Conservation (phyloP, 768 basidiomycete genomes). For the Strobilomyces confusus region DNA sequence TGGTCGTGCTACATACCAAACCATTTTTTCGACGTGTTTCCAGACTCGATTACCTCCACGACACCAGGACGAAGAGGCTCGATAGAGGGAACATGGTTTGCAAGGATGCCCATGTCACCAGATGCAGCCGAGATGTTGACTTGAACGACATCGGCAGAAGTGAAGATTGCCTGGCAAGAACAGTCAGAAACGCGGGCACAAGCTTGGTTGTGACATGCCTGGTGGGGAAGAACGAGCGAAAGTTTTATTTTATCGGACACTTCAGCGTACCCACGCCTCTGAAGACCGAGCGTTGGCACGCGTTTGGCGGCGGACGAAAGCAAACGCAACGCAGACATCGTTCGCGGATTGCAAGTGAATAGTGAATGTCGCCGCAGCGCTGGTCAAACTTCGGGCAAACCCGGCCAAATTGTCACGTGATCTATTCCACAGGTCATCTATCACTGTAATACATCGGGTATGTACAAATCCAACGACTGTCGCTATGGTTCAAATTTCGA, state of each 20-base stretch:
- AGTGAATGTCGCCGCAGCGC: neutral
- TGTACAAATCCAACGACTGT: neutral
- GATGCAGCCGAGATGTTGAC: conserved; percentile 92
- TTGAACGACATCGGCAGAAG: conserved; percentile 87
- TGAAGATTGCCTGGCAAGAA: conserved; percentile 73
- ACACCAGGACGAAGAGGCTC: conserved; percentile 93
- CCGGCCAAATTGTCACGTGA: conserved; percentile 29
- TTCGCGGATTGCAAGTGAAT: conserved; percentile 7
- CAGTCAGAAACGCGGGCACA: conserved; percentile 11
- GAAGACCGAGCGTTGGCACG: conserved; percentile 47
- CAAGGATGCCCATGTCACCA: conserved; percentile 98
- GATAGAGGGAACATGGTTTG: conserved; percentile 97
- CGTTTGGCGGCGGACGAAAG: conserved; percentile 61
- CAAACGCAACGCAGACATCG: conserved; percentile 77
- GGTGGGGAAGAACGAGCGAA: conserved; percentile 91
- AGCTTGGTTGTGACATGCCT: conserved; percentile 51
- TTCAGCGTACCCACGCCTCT: conserved; percentile 88
- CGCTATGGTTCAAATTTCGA: conserved; percentile 25
- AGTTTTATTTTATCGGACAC: conserved; percentile 87
- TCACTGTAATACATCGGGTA: neutral
- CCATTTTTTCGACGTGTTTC: conserved; percentile 84
- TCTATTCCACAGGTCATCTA: neutral
- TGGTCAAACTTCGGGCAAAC: conserved; percentile 23
- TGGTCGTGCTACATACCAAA: conserved; percentile 64
- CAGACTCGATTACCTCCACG: conserved; percentile 87